These are phyloP conservation scores for Botrytis paeoniae DNA, from an alignment of 2,329 filamentous ascomycete species.

Conservation along the genomic window DNA sequence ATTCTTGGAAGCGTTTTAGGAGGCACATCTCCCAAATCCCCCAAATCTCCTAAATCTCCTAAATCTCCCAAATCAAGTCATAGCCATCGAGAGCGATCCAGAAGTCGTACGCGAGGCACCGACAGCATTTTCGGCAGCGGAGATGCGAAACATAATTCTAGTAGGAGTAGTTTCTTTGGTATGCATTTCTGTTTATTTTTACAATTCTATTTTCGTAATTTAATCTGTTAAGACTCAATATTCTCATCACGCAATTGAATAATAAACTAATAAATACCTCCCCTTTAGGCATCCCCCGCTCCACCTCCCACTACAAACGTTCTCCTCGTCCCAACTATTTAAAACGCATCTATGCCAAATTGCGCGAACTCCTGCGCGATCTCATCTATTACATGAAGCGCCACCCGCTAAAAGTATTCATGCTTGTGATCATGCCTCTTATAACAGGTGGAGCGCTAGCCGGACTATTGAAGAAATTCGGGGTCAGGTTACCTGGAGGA, in stretches of 20 bases:
- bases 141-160: constrained; percentile 42
- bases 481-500: constrained; percentile 67
- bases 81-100: constrained; percentile 19
- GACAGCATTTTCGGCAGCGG: constrained; percentile 43
- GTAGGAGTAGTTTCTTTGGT: constrained; percentile 43
- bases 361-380: constrained; percentile 76
- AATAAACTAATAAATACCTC: constrained; percentile 3
- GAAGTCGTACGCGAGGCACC: constrained; percentile 39
- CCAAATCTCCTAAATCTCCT: not conserved
- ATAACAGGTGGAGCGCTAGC: constrained; percentile 79
- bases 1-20: not conserved
- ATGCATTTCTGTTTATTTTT: not conserved
- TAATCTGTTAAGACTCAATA: not conserved
- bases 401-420: constrained; percentile 83
- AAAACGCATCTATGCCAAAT: constrained; percentile 66
- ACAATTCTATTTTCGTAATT: not conserved
- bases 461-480: constrained; percentile 74
- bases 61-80: constrained; percentile 19
- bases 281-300: constrained; percentile 10
- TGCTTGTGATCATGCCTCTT: constrained; percentile 82
- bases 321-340: constrained; percentile 80
- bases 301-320: constrained; percentile 67
- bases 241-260: not conserved
- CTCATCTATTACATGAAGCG: constrained; percentile 77
- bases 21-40: constrained; percentile 15